Conservation (phyloP, 805 yeast species). For the Suhomyces sp. region DNA sequence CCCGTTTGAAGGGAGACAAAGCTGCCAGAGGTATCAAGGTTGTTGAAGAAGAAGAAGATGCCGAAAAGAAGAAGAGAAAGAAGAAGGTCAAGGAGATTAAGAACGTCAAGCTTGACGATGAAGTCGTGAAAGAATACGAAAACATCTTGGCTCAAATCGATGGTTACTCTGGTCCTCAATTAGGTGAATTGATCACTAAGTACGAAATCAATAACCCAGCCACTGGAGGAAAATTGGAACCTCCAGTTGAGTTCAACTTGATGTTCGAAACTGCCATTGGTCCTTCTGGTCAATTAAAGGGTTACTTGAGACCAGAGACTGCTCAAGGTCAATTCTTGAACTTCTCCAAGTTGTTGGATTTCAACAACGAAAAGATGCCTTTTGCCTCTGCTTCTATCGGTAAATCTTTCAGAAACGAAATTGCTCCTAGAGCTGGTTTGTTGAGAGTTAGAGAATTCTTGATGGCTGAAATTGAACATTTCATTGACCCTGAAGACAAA, state of each 20-base stretch:
- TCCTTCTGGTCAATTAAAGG: slow-evolving; percentile 94
- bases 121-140: slow-evolving; percentile 76
- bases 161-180: slow-evolving; percentile 88
- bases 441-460: slow-evolving; percentile 97
- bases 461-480: slow-evolving; percentile 99
- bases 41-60: slow-evolving; percentile 54
- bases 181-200: slow-evolving; percentile 83
- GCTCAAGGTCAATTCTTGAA: slow-evolving; percentile 99
- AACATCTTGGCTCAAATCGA: slow-evolving; percentile 87
- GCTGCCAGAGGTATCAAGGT: slow-evolving; percentile 83
- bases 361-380: slow-evolving; percentile 95
- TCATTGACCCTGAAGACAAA: slow-evolving; percentile 90
- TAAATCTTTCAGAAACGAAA: slow-evolving; percentile 97
- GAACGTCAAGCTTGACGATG: slow-evolving; percentile 90
- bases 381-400: slow-evolving; percentile 99
- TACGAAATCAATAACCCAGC: slow-evolving; percentile 88
- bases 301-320: slow-evolving; percentile 96
- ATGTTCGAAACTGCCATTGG: slow-evolving; percentile 99
- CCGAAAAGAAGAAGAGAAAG: slow-evolving; percentile 66
- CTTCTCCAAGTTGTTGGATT: slow-evolving; percentile 88
- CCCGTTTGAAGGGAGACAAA: slow-evolving; percentile 94
- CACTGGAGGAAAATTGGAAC: slow-evolving; percentile 79
- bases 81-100: slow-evolving; percentile 89
- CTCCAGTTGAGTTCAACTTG: slow-evolving; percentile 92
- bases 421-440: slow-evolving; percentile 96